Evolutionary conservation across 2,329 filamentous ascomycete genomes (phyloP), one percentile per base, ranked within the genome.

Genomic region (Mycosphaerelloides madeirae): DNA sequence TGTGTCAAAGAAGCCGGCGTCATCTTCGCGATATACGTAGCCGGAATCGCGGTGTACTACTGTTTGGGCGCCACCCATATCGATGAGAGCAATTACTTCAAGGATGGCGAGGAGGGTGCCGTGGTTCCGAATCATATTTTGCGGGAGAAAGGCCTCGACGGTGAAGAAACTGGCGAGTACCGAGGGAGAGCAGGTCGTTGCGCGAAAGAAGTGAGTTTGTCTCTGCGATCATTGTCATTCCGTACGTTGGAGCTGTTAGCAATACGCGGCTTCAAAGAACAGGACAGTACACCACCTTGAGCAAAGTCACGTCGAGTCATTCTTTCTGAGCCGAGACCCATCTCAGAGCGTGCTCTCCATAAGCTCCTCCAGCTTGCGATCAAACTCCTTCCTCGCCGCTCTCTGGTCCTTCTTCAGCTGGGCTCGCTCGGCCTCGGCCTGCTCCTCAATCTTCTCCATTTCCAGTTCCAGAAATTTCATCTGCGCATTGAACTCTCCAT

Each of bases 41-140:
- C 49, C 2, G 55, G 54, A 5, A 33, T 54, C 15, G 34, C 44
- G 18, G 46, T 53, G 16, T 50, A 49, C 40, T 36, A 41, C 11
- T 57, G 52, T 29, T 41, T 60, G 18, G 55, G 40, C 0, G 29
- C 50, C 13, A 59, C 52, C 43, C 51, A 57, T 22, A 55, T 61
- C 20, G 44, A 49, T n/a, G 58, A 62, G 19, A 58, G 56, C 2
- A 49, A 60, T 11, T 59, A 59, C 37, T 58, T 56, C 44, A n/a
- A n/a, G n/a, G 46, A 47, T 40, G 54, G 51, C 20, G 59, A 62
- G 37, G 50, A 56, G 14, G 56, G 48, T 9, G 58, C 54, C 3
- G 51, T 58, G 9, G 51, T 60, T 33, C 58, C 58, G 18, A 59
- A 60, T 31, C 58, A 60, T 46, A 39, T 61, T 1, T 34, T 59